Conservation (phyloP, 176 grass and related monocot species). For the Panicum miliaceum region DNA sequence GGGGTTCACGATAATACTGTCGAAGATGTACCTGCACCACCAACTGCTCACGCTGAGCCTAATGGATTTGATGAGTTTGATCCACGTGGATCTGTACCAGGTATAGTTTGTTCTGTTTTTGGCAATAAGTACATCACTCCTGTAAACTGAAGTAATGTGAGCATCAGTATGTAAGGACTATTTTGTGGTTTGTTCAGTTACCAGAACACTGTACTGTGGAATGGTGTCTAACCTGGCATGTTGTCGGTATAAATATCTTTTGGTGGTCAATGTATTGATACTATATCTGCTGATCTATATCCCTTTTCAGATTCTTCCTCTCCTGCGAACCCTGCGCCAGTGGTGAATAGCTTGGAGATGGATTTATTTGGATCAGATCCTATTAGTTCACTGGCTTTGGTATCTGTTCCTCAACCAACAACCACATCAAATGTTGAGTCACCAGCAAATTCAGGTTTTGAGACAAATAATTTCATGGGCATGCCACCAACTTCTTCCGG, state of each 20-base stretch:
- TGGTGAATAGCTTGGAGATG: slow-evolving; percentile 73
- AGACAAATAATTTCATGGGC: slow-evolving; percentile 56
- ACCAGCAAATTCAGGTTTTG: slow-evolving; percentile 68
- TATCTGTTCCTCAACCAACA: slow-evolving; percentile 62
- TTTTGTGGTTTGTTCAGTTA: slow-evolving; percentile 30
- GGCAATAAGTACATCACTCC: slow-evolving; percentile 2
- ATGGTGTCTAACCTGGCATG: slow-evolving; percentile 18
- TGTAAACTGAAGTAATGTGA: slow-evolving; percentile 30
- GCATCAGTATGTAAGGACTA: background rate
- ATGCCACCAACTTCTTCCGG: slow-evolving; percentile 61
- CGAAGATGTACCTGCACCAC: slow-evolving; percentile 45
- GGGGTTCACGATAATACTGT: slow-evolving; percentile 43
- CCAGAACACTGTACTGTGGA: background rate
- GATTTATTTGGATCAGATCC: slow-evolving; percentile 95
- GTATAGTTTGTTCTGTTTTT: slow-evolving; percentile 48
- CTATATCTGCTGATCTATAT: slow-evolving; percentile 18
- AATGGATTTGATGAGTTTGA: slow-evolving; percentile 98
- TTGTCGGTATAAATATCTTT: slow-evolving; percentile 28
- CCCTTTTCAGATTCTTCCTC: slow-evolving; percentile 38
- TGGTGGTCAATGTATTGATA: slow-evolving; percentile 17
- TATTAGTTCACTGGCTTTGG: slow-evolving; percentile 74
- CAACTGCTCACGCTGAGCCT: slow-evolving; percentile 38
- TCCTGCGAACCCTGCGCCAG: slow-evolving; percentile 49
- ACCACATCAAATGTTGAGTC: slow-evolving; percentile 52
- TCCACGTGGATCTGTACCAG: slow-evolving; percentile 80